phyloP scores from a whole-genome alignment of 2,329 filamentous ascomycete genomes.

The Pyrenochaeta sp. region DNA sequence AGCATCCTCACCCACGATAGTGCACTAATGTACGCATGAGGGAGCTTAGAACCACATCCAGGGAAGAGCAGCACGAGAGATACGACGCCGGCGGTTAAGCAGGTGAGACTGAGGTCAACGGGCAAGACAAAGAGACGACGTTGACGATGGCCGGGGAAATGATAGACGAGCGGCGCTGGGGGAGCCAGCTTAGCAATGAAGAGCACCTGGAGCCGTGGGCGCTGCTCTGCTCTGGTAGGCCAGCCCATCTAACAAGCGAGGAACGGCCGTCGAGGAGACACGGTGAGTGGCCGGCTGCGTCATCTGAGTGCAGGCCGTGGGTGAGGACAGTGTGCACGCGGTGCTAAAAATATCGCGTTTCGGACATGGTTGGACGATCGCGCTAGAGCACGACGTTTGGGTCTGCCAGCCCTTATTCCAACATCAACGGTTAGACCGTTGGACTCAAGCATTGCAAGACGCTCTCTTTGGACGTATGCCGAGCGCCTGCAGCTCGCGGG shows the following conservation, averaged over 20 bases:
- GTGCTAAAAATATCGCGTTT: conserved; percentile 28
- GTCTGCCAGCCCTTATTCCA: conserved; percentile 23
- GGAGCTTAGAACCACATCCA: conserved; percentile 12
- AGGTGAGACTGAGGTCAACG: conserved; percentile 36
- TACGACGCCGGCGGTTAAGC: conserved; percentile 38
- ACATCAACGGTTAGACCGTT: conserved; percentile 19
- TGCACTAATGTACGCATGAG: conserved; percentile 18
- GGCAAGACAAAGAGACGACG: conserved; percentile 1
- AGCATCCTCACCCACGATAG: conserved; percentile 13
- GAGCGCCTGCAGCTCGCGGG: conserved; percentile 2
- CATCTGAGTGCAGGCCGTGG: conserved; percentile 14
- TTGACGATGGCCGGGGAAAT: conserved; percentile 1
- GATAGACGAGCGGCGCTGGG: conserved; percentile 10
- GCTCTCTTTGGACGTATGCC: conserved; percentile 4
- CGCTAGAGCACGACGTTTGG: conserved; percentile 20
- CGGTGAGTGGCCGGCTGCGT: conserved; percentile 19
- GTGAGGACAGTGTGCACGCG: conserved; percentile 11
- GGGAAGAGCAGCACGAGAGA: conserved; percentile 8
- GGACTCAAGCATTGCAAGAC: conserved; percentile 1
- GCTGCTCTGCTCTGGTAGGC: too few relatives aligned
- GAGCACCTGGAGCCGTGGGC: too few relatives aligned
- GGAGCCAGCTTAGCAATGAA: conserved; percentile 27
- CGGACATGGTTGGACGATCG: conserved; percentile 15
- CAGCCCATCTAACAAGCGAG: too few relatives aligned
- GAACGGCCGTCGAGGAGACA: conserved; percentile 9